Evolutionary conservation across 1,284 basidiomycete species (phyloP).

Genomic region (Erythrobasidium hasegawianum): DNA sequence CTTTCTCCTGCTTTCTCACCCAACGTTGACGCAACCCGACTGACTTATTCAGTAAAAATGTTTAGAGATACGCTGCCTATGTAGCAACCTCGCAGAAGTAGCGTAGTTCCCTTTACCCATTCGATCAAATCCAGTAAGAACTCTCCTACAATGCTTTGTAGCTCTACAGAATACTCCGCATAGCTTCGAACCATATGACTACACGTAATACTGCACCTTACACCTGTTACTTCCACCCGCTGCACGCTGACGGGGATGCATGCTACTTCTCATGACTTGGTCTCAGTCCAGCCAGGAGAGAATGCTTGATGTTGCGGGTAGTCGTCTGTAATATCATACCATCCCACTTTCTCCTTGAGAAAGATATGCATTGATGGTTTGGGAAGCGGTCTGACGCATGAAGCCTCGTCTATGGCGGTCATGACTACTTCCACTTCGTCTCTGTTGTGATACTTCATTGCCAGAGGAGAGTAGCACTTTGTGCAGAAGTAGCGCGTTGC

Average conservation of each 20-base stretch:
- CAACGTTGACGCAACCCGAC: neutral
- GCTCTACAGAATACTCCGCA: too few species aligned
- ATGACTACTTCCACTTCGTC: conserved; percentile 1
- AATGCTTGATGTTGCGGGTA: conserved; percentile 16
- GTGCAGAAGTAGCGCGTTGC: conserved; percentile 18
- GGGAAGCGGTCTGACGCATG: neutral
- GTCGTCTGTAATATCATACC: conserved; percentile 23
- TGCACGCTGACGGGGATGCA: too few species aligned
- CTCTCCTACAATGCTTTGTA: too few species aligned
- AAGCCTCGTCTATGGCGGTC: conserved; percentile 12
- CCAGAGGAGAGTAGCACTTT: conserved; percentile 11
- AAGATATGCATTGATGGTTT: conserved; percentile 21
- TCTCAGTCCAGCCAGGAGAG: conserved; percentile 8
- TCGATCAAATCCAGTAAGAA: too few species aligned
- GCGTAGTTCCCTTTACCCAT: too few species aligned
- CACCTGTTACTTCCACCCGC: neutral
- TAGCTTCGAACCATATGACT: neutral
- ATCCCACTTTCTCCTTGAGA: conserved; percentile 21
- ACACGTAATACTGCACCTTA: neutral
- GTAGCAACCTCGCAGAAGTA: neutral
- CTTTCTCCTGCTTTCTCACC: too few species aligned
- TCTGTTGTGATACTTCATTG: conserved; percentile 11
- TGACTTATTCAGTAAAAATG: conserved; percentile 4
- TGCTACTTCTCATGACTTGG: too few species aligned
- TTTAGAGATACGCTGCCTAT: neutral